Percentiles rank a stretch among this genome's conserved stretches.
Conservation (phyloP, 257 asterid genomes). For the Euphrasia confusa region DNA sequence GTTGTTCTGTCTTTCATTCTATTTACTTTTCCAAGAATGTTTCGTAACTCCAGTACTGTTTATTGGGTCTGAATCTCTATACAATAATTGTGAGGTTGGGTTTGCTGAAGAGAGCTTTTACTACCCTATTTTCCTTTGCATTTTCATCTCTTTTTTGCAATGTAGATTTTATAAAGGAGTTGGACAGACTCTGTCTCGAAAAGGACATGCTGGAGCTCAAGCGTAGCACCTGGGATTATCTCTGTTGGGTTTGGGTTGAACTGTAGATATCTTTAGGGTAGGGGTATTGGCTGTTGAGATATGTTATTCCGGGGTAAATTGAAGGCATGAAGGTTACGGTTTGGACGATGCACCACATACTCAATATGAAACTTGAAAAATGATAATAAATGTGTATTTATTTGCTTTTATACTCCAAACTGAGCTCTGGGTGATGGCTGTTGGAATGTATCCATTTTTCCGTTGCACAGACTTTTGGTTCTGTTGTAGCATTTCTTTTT, state of each 20-base stretch:
- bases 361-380: conserved; percentile 12
- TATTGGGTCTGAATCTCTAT: not conserved
- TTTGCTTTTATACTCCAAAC: conserved; percentile 10
- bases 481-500: not conserved
- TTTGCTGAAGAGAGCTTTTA: not conserved
- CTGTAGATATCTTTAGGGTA: conserved; percentile 26
- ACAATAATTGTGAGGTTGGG: not conserved
- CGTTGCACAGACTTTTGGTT: not conserved
- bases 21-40: not conserved
- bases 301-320: conserved; percentile 7
- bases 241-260: conserved; percentile 24
- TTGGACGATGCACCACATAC: conserved; percentile 4
- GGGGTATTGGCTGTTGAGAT: conserved; percentile 13
- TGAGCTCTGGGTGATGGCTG: not conserved
- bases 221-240: conserved; percentile 20
- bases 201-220: conserved; percentile 14
- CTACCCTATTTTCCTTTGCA: not conserved
- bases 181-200: not conserved
- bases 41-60: not conserved
- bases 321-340: conserved; percentile 12
- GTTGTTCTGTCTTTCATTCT: not conserved
- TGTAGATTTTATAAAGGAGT: conserved; percentile 19
- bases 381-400: conserved; percentile 15
- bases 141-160: not conserved
- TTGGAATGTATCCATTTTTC: not conserved